phyloP scores from a whole-genome alignment of 2,329 filamentous ascomycete species.

The Botrytis aclada region DNA sequence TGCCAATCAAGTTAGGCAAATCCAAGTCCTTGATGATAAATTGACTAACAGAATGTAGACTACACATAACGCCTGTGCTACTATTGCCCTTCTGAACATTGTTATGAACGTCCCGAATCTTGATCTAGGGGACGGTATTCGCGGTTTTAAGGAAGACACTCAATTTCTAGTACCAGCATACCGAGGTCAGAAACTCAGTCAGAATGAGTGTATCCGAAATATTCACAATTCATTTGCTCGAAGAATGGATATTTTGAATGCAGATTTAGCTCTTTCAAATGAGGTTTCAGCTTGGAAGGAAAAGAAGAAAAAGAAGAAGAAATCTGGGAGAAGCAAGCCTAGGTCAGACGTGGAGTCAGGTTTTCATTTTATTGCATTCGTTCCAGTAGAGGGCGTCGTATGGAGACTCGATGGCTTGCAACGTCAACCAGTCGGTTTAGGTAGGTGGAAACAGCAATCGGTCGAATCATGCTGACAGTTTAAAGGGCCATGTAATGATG shows the following conservation, averaged over 20 bases:
- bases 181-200: constrained; percentile 71
- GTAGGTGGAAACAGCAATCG: constrained; percentile 37
- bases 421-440: constrained; percentile 63
- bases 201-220: constrained; percentile 71
- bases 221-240: constrained; percentile 87
- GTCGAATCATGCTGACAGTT: neutral
- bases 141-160: constrained; percentile 71
- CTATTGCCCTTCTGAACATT: constrained; percentile 89
- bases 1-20: constrained; percentile 70
- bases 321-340: constrained; percentile 42
- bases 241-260: constrained; percentile 73
- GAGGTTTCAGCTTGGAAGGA: constrained; percentile 40
- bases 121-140: constrained; percentile 66
- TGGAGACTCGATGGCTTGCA: constrained; percentile 91
- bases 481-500: constrained; percentile 38
- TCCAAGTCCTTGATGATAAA: constrained; percentile 1
- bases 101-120: constrained; percentile 75
- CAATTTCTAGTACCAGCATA: constrained; percentile 64
- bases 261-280: constrained; percentile 63
- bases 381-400: constrained; percentile 68
- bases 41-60: constrained; percentile 49
- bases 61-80: constrained; percentile 81
- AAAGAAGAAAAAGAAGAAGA: constrained; percentile 41
- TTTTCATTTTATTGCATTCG: constrained; percentile 88
- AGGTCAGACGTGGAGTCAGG: constrained; percentile 56